Conservation (phyloP, 495 filamentous ascomycete species). For the Choiromyces venosus region DNA sequence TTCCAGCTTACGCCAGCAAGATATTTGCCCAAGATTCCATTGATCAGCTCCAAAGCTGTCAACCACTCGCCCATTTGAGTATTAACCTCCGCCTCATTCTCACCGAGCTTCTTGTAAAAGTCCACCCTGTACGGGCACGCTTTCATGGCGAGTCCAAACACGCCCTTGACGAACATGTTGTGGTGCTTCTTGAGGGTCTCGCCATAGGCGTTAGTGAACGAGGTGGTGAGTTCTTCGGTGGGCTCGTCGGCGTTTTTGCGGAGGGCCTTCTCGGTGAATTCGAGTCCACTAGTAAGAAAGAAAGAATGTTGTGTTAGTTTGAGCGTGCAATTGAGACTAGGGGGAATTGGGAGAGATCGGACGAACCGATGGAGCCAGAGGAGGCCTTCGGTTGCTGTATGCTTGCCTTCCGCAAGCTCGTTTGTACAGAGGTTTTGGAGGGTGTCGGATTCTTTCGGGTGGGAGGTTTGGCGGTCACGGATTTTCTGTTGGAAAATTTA, state of each 20-base stretch:
- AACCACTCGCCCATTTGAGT: slow-evolving; percentile 63
- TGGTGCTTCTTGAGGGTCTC: slow-evolving; percentile 86
- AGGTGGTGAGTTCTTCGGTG: slow-evolving; percentile 67
- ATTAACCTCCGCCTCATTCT: slow-evolving; percentile 57
- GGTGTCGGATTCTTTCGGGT: slow-evolving; percentile 68
- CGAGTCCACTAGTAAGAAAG: slow-evolving; percentile 61
- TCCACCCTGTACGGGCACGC: slow-evolving; percentile 85
- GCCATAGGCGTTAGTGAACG: slow-evolving; percentile 80
- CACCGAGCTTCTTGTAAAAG: slow-evolving; percentile 81
- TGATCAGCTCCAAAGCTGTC: slow-evolving; percentile 64
- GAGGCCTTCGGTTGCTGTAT: slow-evolving; percentile 79
- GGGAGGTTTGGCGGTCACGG: slow-evolving; percentile 69
- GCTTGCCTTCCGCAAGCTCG: slow-evolving; percentile 80
- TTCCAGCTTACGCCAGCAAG: slow-evolving; percentile 43
- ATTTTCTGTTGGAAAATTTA: slow-evolving; percentile 79
- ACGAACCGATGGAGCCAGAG: slow-evolving; percentile 84
- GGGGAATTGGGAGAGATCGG: slow-evolving; percentile 3
- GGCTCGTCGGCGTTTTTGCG: slow-evolving; percentile 64
- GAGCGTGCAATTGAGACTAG: slow-evolving; percentile 5
- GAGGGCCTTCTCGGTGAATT: slow-evolving; percentile 83
- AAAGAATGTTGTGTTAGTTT: slow-evolving; percentile 19
- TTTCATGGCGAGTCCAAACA: slow-evolving; percentile 87
- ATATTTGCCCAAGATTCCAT: slow-evolving; percentile 69
- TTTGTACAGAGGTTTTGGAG: slow-evolving; percentile 77
- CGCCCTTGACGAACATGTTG: slow-evolving; percentile 73